Conservation (phyloP, 2,329 filamentous ascomycete species). For the Pseudogymnoascus sp. region DNA sequence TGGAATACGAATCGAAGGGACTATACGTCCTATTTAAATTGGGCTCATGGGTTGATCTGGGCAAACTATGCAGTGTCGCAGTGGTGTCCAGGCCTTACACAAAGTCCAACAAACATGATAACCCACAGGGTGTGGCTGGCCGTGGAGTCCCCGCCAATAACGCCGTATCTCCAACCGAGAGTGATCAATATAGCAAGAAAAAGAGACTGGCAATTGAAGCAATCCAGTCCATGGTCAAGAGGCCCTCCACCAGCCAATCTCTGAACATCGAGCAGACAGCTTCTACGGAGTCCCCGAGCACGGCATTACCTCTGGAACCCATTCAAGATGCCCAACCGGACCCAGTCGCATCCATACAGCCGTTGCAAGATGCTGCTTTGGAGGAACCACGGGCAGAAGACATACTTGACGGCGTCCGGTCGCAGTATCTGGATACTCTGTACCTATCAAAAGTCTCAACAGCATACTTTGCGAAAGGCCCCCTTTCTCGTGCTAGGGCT, state of each 20-base stretch:
- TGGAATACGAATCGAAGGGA: slow-evolving; percentile 55
- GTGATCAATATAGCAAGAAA: slow-evolving; percentile 34
- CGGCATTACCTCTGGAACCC: not conserved
- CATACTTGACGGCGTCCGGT: slow-evolving; percentile 33
- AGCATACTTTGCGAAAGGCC: slow-evolving; percentile 77
- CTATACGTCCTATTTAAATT: slow-evolving; percentile 63
- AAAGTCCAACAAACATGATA: slow-evolving; percentile 24
- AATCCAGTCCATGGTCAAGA: slow-evolving; percentile 52
- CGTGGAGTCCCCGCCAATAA: slow-evolving; percentile 7
- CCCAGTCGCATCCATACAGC: not conserved
- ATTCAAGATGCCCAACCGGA: not conserved
- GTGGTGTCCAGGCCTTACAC: slow-evolving; percentile 36
- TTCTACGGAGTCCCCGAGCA: not conserved
- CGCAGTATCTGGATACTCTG: slow-evolving; percentile 49
- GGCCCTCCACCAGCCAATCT: slow-evolving; percentile 19
- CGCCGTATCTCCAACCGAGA: slow-evolving; percentile 10
- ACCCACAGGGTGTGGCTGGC: slow-evolving; percentile 13
- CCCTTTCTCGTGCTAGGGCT: slow-evolving; percentile 64
- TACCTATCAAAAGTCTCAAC: slow-evolving; percentile 64
- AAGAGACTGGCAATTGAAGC: slow-evolving; percentile 53
- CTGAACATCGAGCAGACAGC: not conserved
- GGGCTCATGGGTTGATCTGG: slow-evolving; percentile 55
- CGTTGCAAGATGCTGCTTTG: not conserved
- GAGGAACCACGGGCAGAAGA: slow-evolving; percentile 16
- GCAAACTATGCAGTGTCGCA: slow-evolving; percentile 41